These are phyloP conservation scores for Sporothrix variecibatus DNA, from an alignment of 2,329 filamentous ascomycete species.

Conservation along the genomic window DNA sequence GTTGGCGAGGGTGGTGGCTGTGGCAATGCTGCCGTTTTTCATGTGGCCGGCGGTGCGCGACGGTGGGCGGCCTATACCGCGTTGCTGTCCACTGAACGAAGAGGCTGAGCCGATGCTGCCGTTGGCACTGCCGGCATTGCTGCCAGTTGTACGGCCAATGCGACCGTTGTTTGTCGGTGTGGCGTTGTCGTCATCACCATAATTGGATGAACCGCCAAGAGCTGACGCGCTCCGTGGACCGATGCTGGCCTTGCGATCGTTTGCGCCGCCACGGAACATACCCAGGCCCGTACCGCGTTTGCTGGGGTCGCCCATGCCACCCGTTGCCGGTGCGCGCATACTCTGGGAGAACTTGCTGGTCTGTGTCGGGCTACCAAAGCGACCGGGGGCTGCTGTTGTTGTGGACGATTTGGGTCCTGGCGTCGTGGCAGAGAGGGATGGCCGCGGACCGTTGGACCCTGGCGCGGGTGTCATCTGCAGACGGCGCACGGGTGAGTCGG, in stretches of 20 bases:
- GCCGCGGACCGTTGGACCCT: slow-evolving; percentile 45
- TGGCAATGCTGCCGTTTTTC: slow-evolving; percentile 31
- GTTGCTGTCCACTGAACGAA: slow-evolving; percentile 46
- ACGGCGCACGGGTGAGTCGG: slow-evolving; percentile 80
- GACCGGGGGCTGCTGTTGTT: slow-evolving; percentile 44
- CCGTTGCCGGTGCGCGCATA: slow-evolving; percentile 47
- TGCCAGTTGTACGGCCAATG: slow-evolving; percentile 30
- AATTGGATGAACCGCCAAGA: slow-evolving; percentile 50
- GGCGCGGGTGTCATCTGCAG: slow-evolving; percentile 63
- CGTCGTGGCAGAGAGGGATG: slow-evolving; percentile 53
- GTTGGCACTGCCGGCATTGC: slow-evolving; percentile 35
- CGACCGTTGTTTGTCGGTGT: slow-evolving; percentile 51
- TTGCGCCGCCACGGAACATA: slow-evolving; percentile 17
- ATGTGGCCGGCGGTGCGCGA: slow-evolving; percentile 38
- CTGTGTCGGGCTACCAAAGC: slow-evolving; percentile 64
- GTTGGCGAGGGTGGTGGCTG: slow-evolving; percentile 20
- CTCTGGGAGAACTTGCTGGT: slow-evolving; percentile 65
- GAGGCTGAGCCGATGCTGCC: slow-evolving; percentile 40
- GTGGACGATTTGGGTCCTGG: slow-evolving; percentile 46
- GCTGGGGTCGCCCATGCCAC: slow-evolving; percentile 61
- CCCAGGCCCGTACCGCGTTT: slow-evolving; percentile 45
- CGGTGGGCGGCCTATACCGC: slow-evolving; percentile 52
- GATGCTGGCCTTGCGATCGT: slow-evolving; percentile 52
- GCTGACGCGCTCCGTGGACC: slow-evolving; percentile 62
- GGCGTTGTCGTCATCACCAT: slow-evolving; percentile 56